Percentiles rank a stretch among this genome's conserved stretches.
These are phyloP conservation scores for Naematelia encephala DNA, from an alignment of 768 basidiomycete species.

Conservation along the genomic window DNA sequence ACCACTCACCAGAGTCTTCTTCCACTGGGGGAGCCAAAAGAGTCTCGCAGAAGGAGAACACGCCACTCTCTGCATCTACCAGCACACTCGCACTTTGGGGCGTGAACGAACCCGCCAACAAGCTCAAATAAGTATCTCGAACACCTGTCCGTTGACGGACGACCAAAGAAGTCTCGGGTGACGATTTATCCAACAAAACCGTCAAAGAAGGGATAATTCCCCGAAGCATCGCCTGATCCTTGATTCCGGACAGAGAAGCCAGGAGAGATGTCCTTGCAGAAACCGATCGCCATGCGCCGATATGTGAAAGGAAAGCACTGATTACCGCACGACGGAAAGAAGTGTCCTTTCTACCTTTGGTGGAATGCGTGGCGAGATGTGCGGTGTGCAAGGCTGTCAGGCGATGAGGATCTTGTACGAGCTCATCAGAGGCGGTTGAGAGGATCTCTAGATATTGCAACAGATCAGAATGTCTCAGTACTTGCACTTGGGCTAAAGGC, in stretches of 20 bases:
- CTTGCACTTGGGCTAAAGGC: conserved; percentile 23
- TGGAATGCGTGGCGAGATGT: conserved; percentile 58
- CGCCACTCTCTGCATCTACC: conserved; percentile 24
- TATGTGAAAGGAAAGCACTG: conserved; percentile 77
- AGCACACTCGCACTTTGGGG: conserved; percentile 14
- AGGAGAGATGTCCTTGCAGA: conserved; percentile 60
- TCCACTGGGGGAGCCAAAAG: neutral
- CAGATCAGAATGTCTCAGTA: conserved; percentile 39
- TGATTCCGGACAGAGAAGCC: conserved; percentile 54
- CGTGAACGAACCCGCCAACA: conserved; percentile 23
- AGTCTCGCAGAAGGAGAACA: conserved; percentile 23
- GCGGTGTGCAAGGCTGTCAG: conserved; percentile 55
- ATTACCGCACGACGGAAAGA: conserved; percentile 58
- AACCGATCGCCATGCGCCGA: conserved; percentile 59
- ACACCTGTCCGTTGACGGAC: conserved; percentile 2
- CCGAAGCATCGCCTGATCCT: conserved; percentile 57
- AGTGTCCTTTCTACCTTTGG: conserved; percentile 45
- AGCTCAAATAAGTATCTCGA: conserved; percentile 14
- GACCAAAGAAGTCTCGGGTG: conserved; percentile 24
- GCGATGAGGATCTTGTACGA: conserved; percentile 56
- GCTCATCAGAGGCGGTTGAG: conserved; percentile 65
- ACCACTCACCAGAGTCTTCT: conserved; percentile 6
- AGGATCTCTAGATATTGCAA: conserved; percentile 71
- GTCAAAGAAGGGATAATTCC: conserved; percentile 63
- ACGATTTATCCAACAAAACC: conserved; percentile 16